Conservation (phyloP, 768 basidiomycete genomes). For the Mycena crocata region DNA sequence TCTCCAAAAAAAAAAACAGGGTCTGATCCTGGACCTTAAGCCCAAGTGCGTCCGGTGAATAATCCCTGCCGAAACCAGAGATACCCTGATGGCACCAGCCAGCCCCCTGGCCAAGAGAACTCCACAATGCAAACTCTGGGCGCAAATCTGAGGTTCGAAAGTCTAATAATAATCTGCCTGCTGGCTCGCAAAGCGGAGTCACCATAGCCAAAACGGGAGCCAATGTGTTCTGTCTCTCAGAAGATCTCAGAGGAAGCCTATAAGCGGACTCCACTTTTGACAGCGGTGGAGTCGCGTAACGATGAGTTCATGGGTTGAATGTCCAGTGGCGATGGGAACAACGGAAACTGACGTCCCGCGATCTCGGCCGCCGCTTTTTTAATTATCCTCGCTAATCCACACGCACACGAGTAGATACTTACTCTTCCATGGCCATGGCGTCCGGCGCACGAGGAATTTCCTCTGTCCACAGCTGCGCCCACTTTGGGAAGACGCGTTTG, state of each 20-base stretch:
- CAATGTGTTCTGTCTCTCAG: background rate
- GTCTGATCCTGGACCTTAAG: background rate
- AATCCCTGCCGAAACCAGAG: background rate
- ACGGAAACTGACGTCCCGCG: background rate
- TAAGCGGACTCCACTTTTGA: slow-evolving; percentile 16
- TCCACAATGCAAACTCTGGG: too few relatives aligned
- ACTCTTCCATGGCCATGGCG: slow-evolving; percentile 55
- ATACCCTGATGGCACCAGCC: background rate
- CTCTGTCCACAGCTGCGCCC: slow-evolving; percentile 69
- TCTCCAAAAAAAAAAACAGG: background rate
- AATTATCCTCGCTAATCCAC: slow-evolving; percentile 23
- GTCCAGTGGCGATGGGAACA: background rate
- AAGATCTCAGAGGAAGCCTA: background rate
- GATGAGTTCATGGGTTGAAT: too few relatives aligned
- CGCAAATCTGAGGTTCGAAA: too few relatives aligned
- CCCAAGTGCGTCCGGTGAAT: background rate
- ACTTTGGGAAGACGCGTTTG: slow-evolving; percentile 94
- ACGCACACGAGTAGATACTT: slow-evolving; percentile 13
- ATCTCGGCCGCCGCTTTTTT: background rate
- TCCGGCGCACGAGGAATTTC: slow-evolving; percentile 4
- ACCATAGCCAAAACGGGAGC: background rate
- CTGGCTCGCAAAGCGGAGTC: background rate
- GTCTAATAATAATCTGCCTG: background rate
- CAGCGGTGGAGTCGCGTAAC: background rate
- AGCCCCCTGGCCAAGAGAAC: too few relatives aligned